Conservation (phyloP, 306 rosid species). For the Elaeagnus macrophylla region DNA sequence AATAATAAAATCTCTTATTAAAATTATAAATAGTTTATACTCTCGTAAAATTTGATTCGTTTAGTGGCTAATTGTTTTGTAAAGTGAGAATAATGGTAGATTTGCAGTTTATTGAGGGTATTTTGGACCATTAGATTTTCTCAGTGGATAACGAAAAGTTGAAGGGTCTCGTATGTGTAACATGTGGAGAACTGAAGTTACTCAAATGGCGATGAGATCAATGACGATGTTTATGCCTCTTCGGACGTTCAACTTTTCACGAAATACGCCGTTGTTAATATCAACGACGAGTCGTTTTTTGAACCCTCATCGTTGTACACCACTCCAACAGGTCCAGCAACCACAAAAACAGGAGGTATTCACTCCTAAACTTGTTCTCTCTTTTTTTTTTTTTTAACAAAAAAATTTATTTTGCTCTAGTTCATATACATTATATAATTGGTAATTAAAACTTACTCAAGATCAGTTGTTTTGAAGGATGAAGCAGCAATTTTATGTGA, state of each 20-base stretch:
- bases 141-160: conserved; percentile 12
- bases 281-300: conserved; percentile 15
- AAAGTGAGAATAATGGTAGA: conserved; percentile 12
- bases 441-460: conserved; percentile 8
- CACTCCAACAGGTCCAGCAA: conserved; percentile 32
- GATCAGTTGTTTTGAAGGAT: conserved; percentile 33
- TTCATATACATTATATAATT: not conserved
- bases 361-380: not conserved
- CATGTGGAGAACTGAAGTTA: not conserved
- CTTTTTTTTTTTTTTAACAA: not conserved
- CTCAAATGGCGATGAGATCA: conserved; percentile 28
- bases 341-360: conserved; percentile 24
- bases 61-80: not conserved
- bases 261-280: conserved; percentile 1
- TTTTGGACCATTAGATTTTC: not conserved
- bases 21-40: too few relatives aligned
- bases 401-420: not conserved
- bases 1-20: too few relatives aligned
- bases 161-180: not conserved
- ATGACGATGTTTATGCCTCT: conserved; percentile 21
- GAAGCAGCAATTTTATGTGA: conserved; percentile 53
- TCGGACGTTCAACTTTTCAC: conserved; percentile 12
- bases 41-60: too few relatives aligned
- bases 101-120: conserved; percentile 12
- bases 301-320: conserved; percentile 34